Evolutionary conservation across 2,329 filamentous ascomycete species (phyloP).

Genomic region (Pseudogymnoascus pannorum): DNA sequence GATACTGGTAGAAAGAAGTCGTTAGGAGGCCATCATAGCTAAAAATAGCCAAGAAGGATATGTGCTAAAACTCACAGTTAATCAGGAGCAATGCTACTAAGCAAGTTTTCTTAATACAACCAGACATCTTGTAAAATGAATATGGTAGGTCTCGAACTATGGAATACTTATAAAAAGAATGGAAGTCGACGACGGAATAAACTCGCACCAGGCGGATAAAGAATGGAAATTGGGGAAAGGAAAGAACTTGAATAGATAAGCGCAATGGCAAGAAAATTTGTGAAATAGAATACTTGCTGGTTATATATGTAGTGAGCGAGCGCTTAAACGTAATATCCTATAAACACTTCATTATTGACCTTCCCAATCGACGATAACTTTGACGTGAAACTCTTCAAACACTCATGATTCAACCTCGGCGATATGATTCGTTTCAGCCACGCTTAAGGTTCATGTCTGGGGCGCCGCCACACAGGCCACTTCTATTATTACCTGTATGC

Average conservation of each 20-base stretch:
- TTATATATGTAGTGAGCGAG: neutral
- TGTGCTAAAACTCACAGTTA: neutral
- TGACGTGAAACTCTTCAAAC: constrained; percentile 3
- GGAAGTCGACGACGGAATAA: neutral
- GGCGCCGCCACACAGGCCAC: neutral
- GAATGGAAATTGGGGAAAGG: neutral
- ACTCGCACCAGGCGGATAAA: constrained; percentile 5
- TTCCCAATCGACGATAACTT: neutral
- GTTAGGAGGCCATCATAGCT: neutral
- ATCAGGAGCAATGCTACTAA: constrained; percentile 1
- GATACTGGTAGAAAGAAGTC: neutral
- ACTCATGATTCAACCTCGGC: neutral
- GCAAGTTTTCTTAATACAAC: neutral
- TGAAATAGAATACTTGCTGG: neutral
- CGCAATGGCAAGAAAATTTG: neutral
- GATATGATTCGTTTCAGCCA: constrained; percentile 3
- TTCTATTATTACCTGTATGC: neutral
- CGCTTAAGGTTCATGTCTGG: neutral
- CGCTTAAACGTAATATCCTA: neutral
- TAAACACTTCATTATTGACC: neutral
- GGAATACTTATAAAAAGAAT: neutral
- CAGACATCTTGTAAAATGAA: neutral
- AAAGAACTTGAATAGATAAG: neutral
- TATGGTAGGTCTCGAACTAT: neutral
- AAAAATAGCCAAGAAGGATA: neutral